Base-by-base conservation (phyloP, 768 basidiomycete species). In the Pisolithus sp. region DNA sequence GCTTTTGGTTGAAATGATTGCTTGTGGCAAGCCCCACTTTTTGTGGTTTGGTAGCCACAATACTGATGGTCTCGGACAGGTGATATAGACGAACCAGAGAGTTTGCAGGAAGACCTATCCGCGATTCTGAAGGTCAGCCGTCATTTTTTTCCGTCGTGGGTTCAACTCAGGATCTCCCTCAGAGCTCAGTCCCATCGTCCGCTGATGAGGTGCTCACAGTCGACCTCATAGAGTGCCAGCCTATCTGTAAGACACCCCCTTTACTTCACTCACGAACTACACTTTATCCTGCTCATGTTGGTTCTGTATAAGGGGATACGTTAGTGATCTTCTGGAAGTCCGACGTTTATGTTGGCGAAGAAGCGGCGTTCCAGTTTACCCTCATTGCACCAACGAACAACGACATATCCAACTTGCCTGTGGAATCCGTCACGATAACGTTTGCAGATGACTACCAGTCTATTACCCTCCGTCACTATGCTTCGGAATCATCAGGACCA, bases 1-100 rank as follows among this genome's bases (percentile, higher is more conserved):
- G 56, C 66, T 94, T n/a, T 65, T 93, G 50, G 62, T 94, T 10
- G 91, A 95, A 66, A 85, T 94, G 81, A 70, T 95, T 51, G 81
- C 81, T 9, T 81, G 87, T 59, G 86, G 92, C 89, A 48, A 52
- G 75, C 63, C 42, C 20, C 6, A 10, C 28, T 28, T 10, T 15
- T 26, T 47, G n/a, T 26, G 18, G 7, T 36, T 7, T 7, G 49
- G 20, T 9, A 3, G 15, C 28, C 12, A 34, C 48, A 12, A 55
- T 55, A 13, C 45, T 42, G 12, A 26, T 38, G 52, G 31, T 7
- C 45, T 77, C 74, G 71, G 57, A 50, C 59, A 46, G 65, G 61
- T 10, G 70, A 77, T 24, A 56, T 67, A 2, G 80, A 81, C 15
- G 80, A 81, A 37, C 69, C 73, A 0, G 72, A 66, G 37, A 67